Base-by-base conservation (phyloP, 2,329 filamentous ascomycete species). In the Xylariales sp. region DNA sequence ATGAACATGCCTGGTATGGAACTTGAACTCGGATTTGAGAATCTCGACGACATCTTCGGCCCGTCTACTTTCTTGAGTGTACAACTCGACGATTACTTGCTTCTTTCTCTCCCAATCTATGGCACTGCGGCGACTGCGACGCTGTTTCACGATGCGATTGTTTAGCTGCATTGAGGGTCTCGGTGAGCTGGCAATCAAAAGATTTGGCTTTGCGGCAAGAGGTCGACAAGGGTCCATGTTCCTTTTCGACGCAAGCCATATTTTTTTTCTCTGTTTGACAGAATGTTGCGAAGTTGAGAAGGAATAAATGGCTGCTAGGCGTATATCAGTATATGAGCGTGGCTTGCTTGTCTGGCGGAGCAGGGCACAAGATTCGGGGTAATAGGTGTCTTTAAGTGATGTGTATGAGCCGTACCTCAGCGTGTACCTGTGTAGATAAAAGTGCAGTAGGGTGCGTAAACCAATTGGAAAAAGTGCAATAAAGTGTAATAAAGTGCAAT, bases 61-160 rank as follows among this genome's bases (percentile, higher is more conserved):
- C 23, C 18, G 46, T 39, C 39, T 65, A 14, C 8, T 14, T 6
- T 65, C 55, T 23, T n/a, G 14, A 16, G 18, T 12, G 30, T 65
- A 65, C 5, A 65, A 23, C 18, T 65, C 48, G 18, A 60, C 59
- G 28, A 65, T 65, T 0, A 6, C 45, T 36, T 28, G 36, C 30
- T 39, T 59, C 34, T 28, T 65, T 9, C 48, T 43, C n/a, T 49
- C 41, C 64, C 57, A 66, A 23, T 65, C 55, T 18, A n/a, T n/a
- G 2, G 28, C 3, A 3, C 23, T 46, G 49, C 60, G 62, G 30
- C 28, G 62, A 59, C 60, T 16, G 36, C 62, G 62, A 5, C 28
- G 54, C 39, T 60, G 46, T 28, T 59, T 65, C 18, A 49, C 39
- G 45, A 46, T 23, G 8, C 46, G 18, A 28, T 14, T 14, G 23